Evolutionary conservation across 2,329 filamentous ascomycete species (phyloP), one percentile per base, ranked within the genome.

Genomic region (Sporothrix sp.): DNA sequence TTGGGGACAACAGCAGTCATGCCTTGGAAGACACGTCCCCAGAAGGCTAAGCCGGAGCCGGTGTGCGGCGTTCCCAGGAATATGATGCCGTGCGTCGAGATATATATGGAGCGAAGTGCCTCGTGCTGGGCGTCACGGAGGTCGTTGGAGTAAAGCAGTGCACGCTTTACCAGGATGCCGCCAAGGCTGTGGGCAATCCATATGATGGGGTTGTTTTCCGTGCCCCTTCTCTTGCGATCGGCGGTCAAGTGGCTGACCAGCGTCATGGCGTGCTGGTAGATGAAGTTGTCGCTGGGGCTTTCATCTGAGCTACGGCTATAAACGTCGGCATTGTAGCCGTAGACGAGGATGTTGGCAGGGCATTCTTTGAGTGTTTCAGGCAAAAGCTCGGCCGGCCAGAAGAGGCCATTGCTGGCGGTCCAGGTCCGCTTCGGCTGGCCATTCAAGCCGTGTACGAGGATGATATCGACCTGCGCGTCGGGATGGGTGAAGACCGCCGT

Each of bases 41-140:
- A 87, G 58, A 77, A 74, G 1, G 84, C 84, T 2, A 82, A 66
- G 55, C 82, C 81, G 2, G 83, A 80, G 8, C 84, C 85, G 16
- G 74, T 78, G 62, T 89, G 85, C 7, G 85, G 85, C 13, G 85
- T 90, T 13, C 85, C 85, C 25, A 90, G 72, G 62, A 90, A 90
- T 30, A 89, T 72, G 52, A 89, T 78, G 21, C 81, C 85, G 60
- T 82, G 89, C 0, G 85, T 89, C 1, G 83, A 87, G 9, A 87
- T 75, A 57, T 77, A 87, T 48, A 88, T 78, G 10, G 82, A 82
- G 18, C 83, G 76, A 32, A 80, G 73, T 50, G 84, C 75, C 54
- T 85, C 78, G 33, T 81, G 75, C 57, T 79, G 73, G 51, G 75
- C 72, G 36, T 72, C 73, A 7, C 70, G 72, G 11, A 85, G 62